Base-by-base conservation (phyloP, 371 early-diverging fungal genomes). In the Rhizopus delemar region DNA sequence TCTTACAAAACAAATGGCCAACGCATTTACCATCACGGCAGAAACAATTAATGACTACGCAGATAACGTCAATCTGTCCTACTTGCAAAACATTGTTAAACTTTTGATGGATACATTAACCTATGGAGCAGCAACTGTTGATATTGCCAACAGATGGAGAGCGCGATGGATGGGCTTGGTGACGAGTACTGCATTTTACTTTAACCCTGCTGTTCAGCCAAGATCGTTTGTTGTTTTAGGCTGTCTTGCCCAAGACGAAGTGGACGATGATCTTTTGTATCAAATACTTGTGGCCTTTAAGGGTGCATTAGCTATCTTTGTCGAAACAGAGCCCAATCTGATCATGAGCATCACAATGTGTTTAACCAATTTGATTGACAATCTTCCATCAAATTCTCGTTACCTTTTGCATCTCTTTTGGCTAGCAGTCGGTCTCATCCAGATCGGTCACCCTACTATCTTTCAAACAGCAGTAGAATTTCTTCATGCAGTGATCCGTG, bases 181-280 rank as follows among this genome's bases (percentile, higher is more conserved):
- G 15, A 86, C 94, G 1, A 90, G 91, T 45, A 90, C 92, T 11
- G 93, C 96, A 0, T 97, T 97, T 83, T 91, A 93, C 60, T 90
- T 90, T 71, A 94, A 95, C 64, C 93, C 91, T 4, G 93, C 93
- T 0, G 84, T 94, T 28, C 97, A 97, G 67, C 96, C 96, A 0
- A 84, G 97, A 29, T 90, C 96, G 0, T 97, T 96, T 75, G 90
- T 95, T 15, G 85, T 91, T n/a, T 81, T 97, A n/a, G 97, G 96
- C 5, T 90, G 90, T 52, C 77, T 97, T 32, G 90, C 94, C 0
- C 86, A 91, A 35, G 88, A 90, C 53, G 94, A 92, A 62, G 90
- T 91, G 3, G 93, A 93, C 51, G 92, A 94, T 64, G 91, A 90
- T 57, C 71, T 93, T 48, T 73, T 95, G 9, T 93, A 94, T 69